Percentiles rank a stretch among this genome's conserved stretches.
phyloP scores from a whole-genome alignment of 139 green algal species.

The Microglena sp. region DNA sequence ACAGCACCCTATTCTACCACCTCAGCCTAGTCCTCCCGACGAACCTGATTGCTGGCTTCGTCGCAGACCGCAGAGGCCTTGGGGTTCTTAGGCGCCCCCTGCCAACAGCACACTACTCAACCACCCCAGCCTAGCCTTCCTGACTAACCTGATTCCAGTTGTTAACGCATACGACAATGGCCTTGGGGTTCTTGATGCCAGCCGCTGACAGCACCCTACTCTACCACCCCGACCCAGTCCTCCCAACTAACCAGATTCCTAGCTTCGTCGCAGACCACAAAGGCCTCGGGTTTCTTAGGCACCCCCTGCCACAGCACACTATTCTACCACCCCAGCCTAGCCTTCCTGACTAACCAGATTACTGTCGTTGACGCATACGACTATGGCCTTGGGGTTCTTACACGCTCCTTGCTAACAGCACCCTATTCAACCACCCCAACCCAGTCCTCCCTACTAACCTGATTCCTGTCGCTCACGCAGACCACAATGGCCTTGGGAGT shows the following conservation, averaged over 20 bases:
- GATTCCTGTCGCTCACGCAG: neutral
- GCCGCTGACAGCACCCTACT: conserved; percentile 60
- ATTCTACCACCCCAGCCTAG: too few relatives aligned
- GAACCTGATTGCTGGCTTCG: neutral
- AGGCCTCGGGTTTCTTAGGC: too few relatives aligned
- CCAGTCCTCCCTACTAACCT: neutral
- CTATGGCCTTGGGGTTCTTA: conserved; percentile 24
- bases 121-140: neutral
- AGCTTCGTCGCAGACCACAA: conserved; percentile 60
- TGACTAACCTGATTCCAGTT: conserved; percentile 16
- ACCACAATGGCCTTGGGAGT: conserved; percentile 19
- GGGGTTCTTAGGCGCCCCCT: neutral
- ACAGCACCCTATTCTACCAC: too few relatives aligned
- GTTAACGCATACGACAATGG: conserved; percentile 65
- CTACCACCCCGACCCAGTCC: neutral
- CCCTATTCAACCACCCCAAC: neutral
- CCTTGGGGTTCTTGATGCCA: conserved; percentile 53
- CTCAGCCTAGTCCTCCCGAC: neutral
- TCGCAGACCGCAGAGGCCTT: conserved; percentile 15
- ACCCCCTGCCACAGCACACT: too few relatives aligned
- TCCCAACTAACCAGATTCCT: conserved; percentile 19
- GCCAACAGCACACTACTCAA: neutral
- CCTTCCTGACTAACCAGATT: conserved; percentile 8
- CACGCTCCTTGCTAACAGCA: neutral
- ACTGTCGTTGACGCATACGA: conserved; percentile 54